These are phyloP conservation scores for Tylopilus rubrobrunneus DNA, from an alignment of 768 basidiomycete genomes.

Conservation along the genomic window DNA sequence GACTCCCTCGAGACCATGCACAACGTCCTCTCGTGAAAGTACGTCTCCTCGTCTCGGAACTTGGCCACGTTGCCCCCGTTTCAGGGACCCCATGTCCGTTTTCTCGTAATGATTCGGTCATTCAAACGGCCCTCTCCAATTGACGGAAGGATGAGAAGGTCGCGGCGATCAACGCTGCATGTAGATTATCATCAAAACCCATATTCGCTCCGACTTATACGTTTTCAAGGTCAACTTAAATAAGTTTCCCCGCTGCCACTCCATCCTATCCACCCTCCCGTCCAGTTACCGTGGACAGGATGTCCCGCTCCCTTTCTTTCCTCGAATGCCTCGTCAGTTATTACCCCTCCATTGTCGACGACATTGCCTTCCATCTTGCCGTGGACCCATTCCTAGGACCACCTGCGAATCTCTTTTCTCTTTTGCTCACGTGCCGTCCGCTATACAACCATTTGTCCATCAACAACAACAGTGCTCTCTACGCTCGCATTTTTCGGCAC, in stretches of 20 bases:
- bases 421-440: slow-evolving; percentile 37
- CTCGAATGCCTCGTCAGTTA: slow-evolving; percentile 18
- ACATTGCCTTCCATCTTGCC: slow-evolving; percentile 40
- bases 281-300: background rate
- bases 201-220: slow-evolving; percentile 30
- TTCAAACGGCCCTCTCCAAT: slow-evolving; percentile 26
- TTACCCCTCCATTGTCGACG: slow-evolving; percentile 29
- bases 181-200: slow-evolving; percentile 34
- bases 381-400: slow-evolving; percentile 41
- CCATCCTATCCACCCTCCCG: slow-evolving; percentile 1
- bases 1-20: slow-evolving; percentile 2
- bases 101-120: slow-evolving; percentile 36
- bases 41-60: slow-evolving; percentile 10
- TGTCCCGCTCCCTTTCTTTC: slow-evolving; percentile 6
- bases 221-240: slow-evolving; percentile 27
- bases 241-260: slow-evolving; percentile 18
- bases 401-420: slow-evolving; percentile 35
- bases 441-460: slow-evolving; percentile 36
- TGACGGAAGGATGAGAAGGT: slow-evolving; percentile 28
- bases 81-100: slow-evolving; percentile 26
- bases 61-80: slow-evolving; percentile 21
- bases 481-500: slow-evolving; percentile 40
- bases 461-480: slow-evolving; percentile 36
- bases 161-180: slow-evolving; percentile 35
- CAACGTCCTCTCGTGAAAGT: slow-evolving; percentile 5